Evolutionary conservation across 768 basidiomycete genomes (phyloP), one percentile per base, ranked within the genome.

Genomic region (Crassisporium funariophilum): DNA sequence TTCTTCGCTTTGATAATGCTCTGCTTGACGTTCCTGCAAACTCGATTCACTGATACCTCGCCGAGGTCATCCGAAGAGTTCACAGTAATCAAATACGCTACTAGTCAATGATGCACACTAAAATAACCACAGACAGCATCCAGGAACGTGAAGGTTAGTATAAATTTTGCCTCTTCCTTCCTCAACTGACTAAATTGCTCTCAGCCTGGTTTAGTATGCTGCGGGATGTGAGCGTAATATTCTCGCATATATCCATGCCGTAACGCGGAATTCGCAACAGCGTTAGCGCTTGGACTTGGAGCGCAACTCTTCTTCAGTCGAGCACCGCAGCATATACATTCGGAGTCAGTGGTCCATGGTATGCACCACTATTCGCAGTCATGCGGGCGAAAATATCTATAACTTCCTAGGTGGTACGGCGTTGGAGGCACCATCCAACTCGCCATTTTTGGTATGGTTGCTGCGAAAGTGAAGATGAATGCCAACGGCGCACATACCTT

Each of bases 401-500:
- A 23, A 35, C 17, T 17, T 43, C 7, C 8, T 29, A 75, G 75
- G 70, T 76, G 74, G 74, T 79, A 76, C 47, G 77, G 69, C 10
- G 76, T 72, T 1, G 75, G 78, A 2, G 76, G 73, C 27, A 81
- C 79, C 0, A 75, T 78, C 16, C 78, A 80, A 55, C 70, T 82
- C 15, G 69, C 70, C 4, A 69, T 81, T 46, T 82, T 82, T 45
- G 75, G 71, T 24, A 74, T 76, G 67, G 59, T 79, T 4, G 78
- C 78, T 22, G 73, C 77, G 1, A 77, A 80, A 55, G 74, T 82
- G 9, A 84, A 83, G 59, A 73, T 73, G 69, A 82, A 82, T 40
- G 81, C 80, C 0, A 79, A 79, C 23, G 73, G 75, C 12, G 79
- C 79, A 0, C 77, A 77, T 52, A 84, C 80, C 0, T 82, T 79